Conservation (phyloP, 2,329 filamentous ascomycete species). For the Hymenoscyphus albidus region DNA sequence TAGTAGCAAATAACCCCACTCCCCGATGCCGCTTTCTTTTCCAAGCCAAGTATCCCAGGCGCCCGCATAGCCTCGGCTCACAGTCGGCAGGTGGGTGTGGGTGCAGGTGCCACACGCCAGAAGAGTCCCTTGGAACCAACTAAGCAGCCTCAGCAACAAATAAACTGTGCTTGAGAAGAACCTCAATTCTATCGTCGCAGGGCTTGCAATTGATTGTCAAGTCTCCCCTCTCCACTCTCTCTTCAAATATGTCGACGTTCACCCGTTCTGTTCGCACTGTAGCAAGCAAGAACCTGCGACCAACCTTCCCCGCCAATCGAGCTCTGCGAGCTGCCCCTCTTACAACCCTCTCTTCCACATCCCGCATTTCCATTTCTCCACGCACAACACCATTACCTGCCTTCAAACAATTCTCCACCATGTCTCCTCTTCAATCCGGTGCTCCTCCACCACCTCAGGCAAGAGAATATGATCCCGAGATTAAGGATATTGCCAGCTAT, state of each 20-base stretch:
- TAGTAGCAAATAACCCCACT: background rate
- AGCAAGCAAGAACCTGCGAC: conserved; percentile 30
- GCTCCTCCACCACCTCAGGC: conserved; percentile 48
- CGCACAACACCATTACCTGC: conserved; percentile 15
- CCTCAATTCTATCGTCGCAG: background rate
- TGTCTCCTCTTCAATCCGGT: conserved; percentile 37
- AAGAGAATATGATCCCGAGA: conserved; percentile 81
- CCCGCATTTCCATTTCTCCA: conserved; percentile 21
- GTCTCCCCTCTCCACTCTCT: conserved; percentile 12
- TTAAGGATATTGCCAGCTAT: conserved; percentile 92
- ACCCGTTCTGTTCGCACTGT: conserved; percentile 32
- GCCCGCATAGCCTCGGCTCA: conserved; percentile 2
- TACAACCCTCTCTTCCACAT: conserved; percentile 12
- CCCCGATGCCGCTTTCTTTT: background rate
- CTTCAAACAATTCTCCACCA: conserved; percentile 36
- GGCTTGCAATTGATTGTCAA: conserved; percentile 5
- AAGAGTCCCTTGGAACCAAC: conserved; percentile 1
- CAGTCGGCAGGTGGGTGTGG: background rate
- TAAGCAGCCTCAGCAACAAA: background rate
- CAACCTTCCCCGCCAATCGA: conserved; percentile 24
- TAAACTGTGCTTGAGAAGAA: conserved; percentile 2
- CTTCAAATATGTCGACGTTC: conserved; percentile 31
- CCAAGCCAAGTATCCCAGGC: background rate
- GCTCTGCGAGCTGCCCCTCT: conserved; percentile 30
- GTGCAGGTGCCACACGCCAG: background rate